phyloP scores from a whole-genome alignment of 2,329 filamentous ascomycete species.

The Fusarium continuum region DNA sequence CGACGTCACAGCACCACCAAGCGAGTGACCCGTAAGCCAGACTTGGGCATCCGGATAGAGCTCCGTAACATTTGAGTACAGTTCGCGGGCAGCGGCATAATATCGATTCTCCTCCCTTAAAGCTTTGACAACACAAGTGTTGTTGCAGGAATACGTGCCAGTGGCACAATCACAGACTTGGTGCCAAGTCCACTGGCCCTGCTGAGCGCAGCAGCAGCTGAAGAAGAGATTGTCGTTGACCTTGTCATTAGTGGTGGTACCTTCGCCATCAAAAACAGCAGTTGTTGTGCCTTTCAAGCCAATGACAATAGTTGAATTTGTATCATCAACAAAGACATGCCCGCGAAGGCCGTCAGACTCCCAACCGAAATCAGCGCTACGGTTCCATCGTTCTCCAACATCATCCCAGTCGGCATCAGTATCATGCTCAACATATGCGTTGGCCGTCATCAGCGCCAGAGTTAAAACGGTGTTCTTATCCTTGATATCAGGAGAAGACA shows the following conservation, averaged over 20 bases:
- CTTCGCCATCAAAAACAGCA: conserved; percentile 95
- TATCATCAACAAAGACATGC: conserved; percentile 89
- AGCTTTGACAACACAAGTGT: conserved; percentile 82
- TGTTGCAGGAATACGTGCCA: conserved; percentile 88
- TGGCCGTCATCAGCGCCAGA: conserved; percentile 86
- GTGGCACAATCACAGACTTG: conserved; percentile 94
- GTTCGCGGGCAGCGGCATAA: conserved; percentile 86
- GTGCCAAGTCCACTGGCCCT: conserved; percentile 88
- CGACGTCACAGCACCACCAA: conserved; percentile 90
- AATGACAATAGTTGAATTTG: conserved; percentile 87
- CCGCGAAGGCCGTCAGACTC: conserved; percentile 87
- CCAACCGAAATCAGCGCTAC: conserved; percentile 92
- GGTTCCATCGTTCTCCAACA: conserved; percentile 81
- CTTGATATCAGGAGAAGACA: conserved; percentile 81
- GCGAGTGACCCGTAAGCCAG: conserved; percentile 91
- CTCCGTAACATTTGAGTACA: conserved; percentile 91
- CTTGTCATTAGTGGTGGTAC: conserved; percentile 97
- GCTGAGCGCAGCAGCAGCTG: conserved; percentile 96
- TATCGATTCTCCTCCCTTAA: conserved; percentile 87
- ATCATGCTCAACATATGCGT: conserved; percentile 84
- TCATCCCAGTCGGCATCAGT: conserved; percentile 83
- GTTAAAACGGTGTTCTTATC: conserved; percentile 86
- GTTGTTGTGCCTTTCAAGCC: conserved; percentile 91
- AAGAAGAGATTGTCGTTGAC: conserved; percentile 98
- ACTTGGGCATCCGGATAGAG: conserved; percentile 85